These are phyloP conservation scores for Penicillium steckii DNA, from an alignment of 495 filamentous ascomycete genomes.

Conservation along the genomic window DNA sequence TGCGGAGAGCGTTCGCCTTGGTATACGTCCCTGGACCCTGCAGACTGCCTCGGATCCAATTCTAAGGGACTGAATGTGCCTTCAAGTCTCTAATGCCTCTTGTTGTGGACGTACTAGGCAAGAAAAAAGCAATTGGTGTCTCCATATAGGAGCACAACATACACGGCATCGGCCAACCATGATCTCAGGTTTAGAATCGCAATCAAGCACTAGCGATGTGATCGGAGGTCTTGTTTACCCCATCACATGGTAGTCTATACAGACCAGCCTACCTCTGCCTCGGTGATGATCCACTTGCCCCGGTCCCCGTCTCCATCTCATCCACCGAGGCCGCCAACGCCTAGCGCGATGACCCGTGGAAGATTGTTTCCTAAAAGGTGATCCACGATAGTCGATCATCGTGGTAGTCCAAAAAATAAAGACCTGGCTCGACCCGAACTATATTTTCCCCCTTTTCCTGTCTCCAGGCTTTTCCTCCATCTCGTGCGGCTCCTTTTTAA, in stretches of 20 bases:
- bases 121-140: background rate
- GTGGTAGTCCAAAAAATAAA: conserved; percentile 21
- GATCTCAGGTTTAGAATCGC: background rate
- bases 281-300: conserved; percentile 21
- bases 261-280: conserved; percentile 8
- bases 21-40: background rate
- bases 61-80: background rate
- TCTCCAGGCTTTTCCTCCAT: conserved; percentile 19
- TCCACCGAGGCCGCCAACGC: conserved; percentile 5
- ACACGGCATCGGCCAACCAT: background rate
- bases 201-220: conserved; percentile 6
- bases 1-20: conserved; percentile 1
- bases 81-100: background rate
- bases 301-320: conserved; percentile 6
- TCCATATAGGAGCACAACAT: background rate
- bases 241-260: conserved; percentile 16
- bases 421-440: conserved; percentile 13
- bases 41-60: background rate
- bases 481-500: conserved; percentile 20
- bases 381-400: conserved; percentile 15
- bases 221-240: conserved; percentile 1
- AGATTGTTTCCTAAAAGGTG: conserved; percentile 19
- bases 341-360: conserved; percentile 10
- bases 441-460: background rate
- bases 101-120: background rate